A percentile compares a stretch with the other conserved stretches of the same genome.
These are phyloP conservation scores for Venturia oleaginea DNA, from an alignment of 2,329 filamentous ascomycete genomes.

Conservation along the genomic window DNA sequence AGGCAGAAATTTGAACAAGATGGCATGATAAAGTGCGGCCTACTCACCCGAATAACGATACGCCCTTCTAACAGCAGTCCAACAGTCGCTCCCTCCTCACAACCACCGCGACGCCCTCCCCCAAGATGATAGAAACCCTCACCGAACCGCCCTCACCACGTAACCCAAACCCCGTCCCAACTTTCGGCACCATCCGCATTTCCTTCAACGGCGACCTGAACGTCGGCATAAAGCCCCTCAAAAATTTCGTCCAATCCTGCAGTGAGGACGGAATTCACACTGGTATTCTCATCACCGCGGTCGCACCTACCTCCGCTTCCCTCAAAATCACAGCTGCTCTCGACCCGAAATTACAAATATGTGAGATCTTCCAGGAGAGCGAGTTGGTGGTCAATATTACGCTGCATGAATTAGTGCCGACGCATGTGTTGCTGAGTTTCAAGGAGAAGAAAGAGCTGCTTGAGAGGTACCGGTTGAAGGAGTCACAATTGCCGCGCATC, in stretches of 20 bases:
- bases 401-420: constrained; percentile 91
- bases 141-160: constrained; percentile 59
- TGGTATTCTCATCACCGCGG: constrained; percentile 81
- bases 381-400: constrained; percentile 97
- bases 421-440: constrained; percentile 78
- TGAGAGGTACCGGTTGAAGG: constrained; percentile 87
- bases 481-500: constrained; percentile 91
- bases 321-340: constrained; percentile 77
- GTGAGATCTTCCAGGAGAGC: constrained; percentile 93
- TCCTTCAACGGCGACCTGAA: constrained; percentile 77
- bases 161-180: constrained; percentile 58
- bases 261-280: constrained; percentile 69
- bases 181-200: constrained; percentile 83
- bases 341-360: constrained; percentile 54
- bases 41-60: neutral
- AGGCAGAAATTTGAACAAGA: constrained; percentile 62
- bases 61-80: neutral
- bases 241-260: constrained; percentile 77
- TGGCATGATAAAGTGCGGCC: constrained; percentile 57
- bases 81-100: constrained; percentile 71
- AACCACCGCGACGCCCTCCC: constrained; percentile 78
- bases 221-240: constrained; percentile 87
- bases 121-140: constrained; percentile 77
- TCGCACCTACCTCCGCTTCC: constrained; percentile 74
- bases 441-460: constrained; percentile 84